phyloP scores from a whole-genome alignment of 2,329 filamentous ascomycete genomes.

The Fusarium graminum region DNA sequence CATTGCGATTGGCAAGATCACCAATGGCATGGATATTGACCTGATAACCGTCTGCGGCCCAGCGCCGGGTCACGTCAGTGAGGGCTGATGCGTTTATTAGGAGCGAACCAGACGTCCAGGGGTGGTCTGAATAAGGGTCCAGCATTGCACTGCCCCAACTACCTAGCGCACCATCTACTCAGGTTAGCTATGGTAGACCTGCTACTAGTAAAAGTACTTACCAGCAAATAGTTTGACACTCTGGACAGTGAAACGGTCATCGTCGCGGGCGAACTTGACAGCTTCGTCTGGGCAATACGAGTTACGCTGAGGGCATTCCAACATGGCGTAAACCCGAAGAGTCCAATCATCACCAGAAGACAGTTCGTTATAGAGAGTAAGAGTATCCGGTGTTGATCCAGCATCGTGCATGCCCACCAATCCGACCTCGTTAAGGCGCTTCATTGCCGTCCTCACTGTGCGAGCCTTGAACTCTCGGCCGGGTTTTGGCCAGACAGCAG shows the following conservation, averaged over 20 bases:
- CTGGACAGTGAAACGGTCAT: constrained; percentile 67
- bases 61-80: constrained; percentile 65
- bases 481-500: constrained; percentile 69
- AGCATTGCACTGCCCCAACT: constrained; percentile 79
- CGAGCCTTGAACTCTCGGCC: constrained; percentile 63
- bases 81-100: constrained; percentile 74
- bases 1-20: constrained; percentile 74
- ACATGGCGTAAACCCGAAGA: constrained; percentile 75
- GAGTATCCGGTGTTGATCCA: constrained; percentile 67
- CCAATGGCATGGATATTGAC: constrained; percentile 81
- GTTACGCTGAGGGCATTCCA: constrained; percentile 74
- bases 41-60: constrained; percentile 73
- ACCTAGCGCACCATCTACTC: constrained; percentile 74
- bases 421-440: constrained; percentile 71
- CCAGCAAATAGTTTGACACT: constrained; percentile 79
- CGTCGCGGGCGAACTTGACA: constrained; percentile 57
- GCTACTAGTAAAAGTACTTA: constrained; percentile 49
- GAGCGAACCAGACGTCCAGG: constrained; percentile 72
- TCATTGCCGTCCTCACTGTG: constrained; percentile 72
- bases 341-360: constrained; percentile 65
- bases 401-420: constrained; percentile 79
- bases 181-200: constrained; percentile 1
- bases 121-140: constrained; percentile 76
- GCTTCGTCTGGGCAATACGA: constrained; percentile 70
- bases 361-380: constrained; percentile 67